Conservation (phyloP, 257 asterid genomes). For the Lavandula angustifolia region DNA sequence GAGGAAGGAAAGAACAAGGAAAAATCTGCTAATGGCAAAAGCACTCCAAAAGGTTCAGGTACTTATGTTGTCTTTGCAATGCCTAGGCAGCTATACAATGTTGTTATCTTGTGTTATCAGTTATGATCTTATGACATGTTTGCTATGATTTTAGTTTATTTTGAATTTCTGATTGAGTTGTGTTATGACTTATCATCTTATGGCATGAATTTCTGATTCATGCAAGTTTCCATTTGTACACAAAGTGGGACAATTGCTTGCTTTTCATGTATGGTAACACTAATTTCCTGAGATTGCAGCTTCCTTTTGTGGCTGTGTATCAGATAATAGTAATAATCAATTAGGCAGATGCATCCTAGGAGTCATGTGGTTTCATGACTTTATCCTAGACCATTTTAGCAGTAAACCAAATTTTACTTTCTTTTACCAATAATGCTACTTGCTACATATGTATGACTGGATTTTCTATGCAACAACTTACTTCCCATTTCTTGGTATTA, state of each 20-base stretch:
- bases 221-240: background rate
- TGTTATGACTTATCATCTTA: background rate
- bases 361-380: too few relatives aligned
- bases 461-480: too few relatives aligned
- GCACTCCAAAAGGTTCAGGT: constrained; percentile 45
- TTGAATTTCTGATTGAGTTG: background rate
- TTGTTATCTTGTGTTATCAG: background rate
- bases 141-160: background rate
- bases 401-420: too few relatives aligned
- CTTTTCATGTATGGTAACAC: background rate
- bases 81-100: constrained; percentile 1
- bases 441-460: too few relatives aligned
- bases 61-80: constrained; percentile 20
- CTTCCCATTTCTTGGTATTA: too few relatives aligned
- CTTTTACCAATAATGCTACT: too few relatives aligned
- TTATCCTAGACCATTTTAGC: too few relatives aligned
- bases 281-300: background rate
- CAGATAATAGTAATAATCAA: background rate
- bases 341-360: too few relatives aligned
- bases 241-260: background rate
- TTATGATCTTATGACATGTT: background rate
- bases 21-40: constrained; percentile 20
- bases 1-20: constrained; percentile 28
- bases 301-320: background rate
- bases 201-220: background rate